phyloP scores from a whole-genome alignment of 805 yeast genomes.

The Pichia nakasei region DNA sequence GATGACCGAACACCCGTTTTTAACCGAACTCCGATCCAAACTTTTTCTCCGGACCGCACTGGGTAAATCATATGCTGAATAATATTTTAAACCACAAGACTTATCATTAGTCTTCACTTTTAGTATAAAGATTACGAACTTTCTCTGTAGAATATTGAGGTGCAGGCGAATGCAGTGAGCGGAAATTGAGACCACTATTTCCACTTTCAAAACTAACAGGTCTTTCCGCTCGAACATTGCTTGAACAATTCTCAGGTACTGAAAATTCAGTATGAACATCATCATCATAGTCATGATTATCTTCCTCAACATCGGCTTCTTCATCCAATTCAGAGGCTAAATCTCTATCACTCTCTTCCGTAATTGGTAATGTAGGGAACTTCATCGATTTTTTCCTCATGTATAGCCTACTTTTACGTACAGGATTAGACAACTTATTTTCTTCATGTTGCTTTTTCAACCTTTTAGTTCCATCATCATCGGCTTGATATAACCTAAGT shows the following conservation, averaged over 20 bases:
- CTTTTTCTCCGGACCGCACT: too few relatives aligned
- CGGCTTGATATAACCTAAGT: neutral
- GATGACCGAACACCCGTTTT: too few relatives aligned
- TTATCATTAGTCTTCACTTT: too few relatives aligned
- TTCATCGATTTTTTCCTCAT: slow-evolving; percentile 6
- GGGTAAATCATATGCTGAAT: too few relatives aligned
- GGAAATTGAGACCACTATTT: neutral
- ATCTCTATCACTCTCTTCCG: slow-evolving; percentile 12
- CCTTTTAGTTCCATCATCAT: neutral
- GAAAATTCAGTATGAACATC: slow-evolving; percentile 6
- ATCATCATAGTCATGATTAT: slow-evolving; percentile 37
- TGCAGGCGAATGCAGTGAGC: neutral
- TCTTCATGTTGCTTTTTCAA: neutral
- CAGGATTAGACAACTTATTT: neutral
- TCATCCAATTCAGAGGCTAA: slow-evolving; percentile 7
- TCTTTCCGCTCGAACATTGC: neutral
- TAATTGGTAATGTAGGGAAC: slow-evolving; percentile 9
- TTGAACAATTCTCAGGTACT: neutral
- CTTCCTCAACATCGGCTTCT: slow-evolving; percentile 10
- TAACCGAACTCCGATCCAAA: too few relatives aligned
- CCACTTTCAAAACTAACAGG: neutral
- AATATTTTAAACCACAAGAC: too few relatives aligned
- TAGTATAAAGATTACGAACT: too few relatives aligned
- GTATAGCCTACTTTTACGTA: slow-evolving; percentile 6
- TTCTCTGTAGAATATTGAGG: neutral